Conservation (phyloP, 2,329 filamentous ascomycete genomes). For the Aspergillus quadricinctus region DNA sequence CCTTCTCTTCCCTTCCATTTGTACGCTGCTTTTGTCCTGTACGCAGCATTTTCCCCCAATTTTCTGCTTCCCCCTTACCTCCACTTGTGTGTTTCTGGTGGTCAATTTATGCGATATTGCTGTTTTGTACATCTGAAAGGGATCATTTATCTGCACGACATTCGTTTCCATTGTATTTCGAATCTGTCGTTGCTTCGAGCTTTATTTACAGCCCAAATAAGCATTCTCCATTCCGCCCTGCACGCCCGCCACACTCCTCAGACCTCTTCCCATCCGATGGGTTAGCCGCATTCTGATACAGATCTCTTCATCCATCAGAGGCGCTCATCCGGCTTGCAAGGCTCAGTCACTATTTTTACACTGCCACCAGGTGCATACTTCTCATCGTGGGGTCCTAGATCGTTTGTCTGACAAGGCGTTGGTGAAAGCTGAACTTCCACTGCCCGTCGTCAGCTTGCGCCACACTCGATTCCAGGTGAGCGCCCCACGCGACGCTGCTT, state of each 20-base stretch:
- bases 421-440: slow-evolving; percentile 32
- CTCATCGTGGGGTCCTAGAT: slow-evolving; percentile 7
- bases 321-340: slow-evolving; percentile 9
- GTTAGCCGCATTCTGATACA: slow-evolving; percentile 9
- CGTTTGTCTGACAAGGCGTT: slow-evolving; percentile 17
- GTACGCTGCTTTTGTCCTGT: no score
- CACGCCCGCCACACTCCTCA: slow-evolving; percentile 11
- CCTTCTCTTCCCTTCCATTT: no score
- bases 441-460: slow-evolving; percentile 42
- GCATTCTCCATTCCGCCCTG: slow-evolving; percentile 12
- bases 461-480: slow-evolving; percentile 40
- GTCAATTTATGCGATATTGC: no score
- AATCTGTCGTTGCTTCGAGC: slow-evolving; percentile 9
- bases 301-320: neutral
- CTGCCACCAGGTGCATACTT: slow-evolving; percentile 15
- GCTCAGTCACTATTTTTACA: slow-evolving; percentile 26
- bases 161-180: slow-evolving; percentile 5
- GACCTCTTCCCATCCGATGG: slow-evolving; percentile 14
- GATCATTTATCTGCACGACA: slow-evolving; percentile 10
- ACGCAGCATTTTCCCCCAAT: no score
- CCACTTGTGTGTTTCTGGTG: no score
- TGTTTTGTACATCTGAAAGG: no score
- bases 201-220: slow-evolving; percentile 14
- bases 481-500: slow-evolving; percentile 32
- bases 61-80: neutral